These are phyloP conservation scores for Diaporthe australafricana DNA, from an alignment of 2,329 filamentous ascomycete species.

Conservation along the genomic window DNA sequence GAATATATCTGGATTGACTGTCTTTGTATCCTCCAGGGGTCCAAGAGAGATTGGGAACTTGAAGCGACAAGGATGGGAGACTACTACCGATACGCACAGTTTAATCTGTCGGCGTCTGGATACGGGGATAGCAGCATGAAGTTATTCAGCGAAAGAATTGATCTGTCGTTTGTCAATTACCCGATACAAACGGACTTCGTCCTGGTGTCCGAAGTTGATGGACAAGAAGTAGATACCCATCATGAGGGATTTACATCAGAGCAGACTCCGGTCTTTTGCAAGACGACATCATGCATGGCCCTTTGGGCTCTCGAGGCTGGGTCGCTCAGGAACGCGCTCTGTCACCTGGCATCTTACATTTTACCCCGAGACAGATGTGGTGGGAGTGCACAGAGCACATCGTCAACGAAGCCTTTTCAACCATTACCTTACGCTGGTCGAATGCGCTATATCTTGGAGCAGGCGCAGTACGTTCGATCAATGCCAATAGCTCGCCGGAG, in stretches of 20 bases:
- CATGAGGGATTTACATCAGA: background rate
- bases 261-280: background rate
- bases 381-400: background rate
- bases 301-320: background rate
- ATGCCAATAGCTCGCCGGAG: background rate
- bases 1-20: background rate
- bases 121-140: too few relatives aligned
- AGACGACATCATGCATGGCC: background rate
- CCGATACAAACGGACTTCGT: too few relatives aligned
- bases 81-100: too few relatives aligned
- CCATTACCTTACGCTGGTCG: background rate
- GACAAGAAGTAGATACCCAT: background rate
- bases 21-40: background rate
- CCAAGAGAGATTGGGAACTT: background rate
- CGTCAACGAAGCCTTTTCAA: background rate
- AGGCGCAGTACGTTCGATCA: background rate
- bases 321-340: background rate
- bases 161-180: too few relatives aligned
- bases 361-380: background rate
- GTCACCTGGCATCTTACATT: background rate
- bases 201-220: background rate
- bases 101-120: too few relatives aligned
- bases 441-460: background rate
- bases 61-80: background rate
- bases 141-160: too few relatives aligned